Evolutionary conservation across 2,329 filamentous ascomycete species (phyloP).

Genomic region (Trichoderma sp.): DNA sequence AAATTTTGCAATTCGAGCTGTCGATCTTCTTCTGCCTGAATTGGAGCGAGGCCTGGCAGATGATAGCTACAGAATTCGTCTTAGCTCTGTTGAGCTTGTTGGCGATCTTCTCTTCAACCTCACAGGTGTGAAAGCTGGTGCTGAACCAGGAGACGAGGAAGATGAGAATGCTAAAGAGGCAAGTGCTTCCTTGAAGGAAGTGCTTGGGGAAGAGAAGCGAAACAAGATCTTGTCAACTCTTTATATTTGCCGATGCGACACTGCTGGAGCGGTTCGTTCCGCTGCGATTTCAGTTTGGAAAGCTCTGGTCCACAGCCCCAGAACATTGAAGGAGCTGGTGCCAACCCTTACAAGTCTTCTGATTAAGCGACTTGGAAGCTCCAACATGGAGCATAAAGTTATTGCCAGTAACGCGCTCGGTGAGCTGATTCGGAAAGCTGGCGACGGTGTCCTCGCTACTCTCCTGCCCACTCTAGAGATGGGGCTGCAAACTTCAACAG

Average conservation of each 20-base stretch:
- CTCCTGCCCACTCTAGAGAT: conserved; percentile 90
- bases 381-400: conserved; percentile 98
- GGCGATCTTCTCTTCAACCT: conserved; percentile 97
- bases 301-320: conserved; percentile 83
- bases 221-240: conserved; percentile 97
- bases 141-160: conserved; percentile 76
- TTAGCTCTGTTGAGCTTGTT: conserved; percentile 96
- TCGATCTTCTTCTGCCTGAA: conserved; percentile 91
- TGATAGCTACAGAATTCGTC: conserved; percentile 94
- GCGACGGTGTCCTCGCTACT: conserved; percentile 86
- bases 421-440: conserved; percentile 94
- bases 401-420: conserved; percentile 97
- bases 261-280: conserved; percentile 83
- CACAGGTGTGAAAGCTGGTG: conserved; percentile 83
- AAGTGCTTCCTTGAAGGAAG: conserved; percentile 87
- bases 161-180: conserved; percentile 79
- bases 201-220: conserved; percentile 91
- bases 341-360: conserved; percentile 94
- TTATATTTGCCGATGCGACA: conserved; percentile 97
- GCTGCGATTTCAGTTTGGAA: conserved; percentile 97
- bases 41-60: conserved; percentile 96
- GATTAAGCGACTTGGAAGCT: conserved; percentile 88
- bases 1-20: conserved; percentile 94
- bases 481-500: conserved; percentile 82
- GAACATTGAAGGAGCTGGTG: conserved; percentile 91